These are phyloP conservation scores for Actinomucor elegans DNA, from an alignment of 371 early-diverging fungal genomes.

Conservation along the genomic window DNA sequence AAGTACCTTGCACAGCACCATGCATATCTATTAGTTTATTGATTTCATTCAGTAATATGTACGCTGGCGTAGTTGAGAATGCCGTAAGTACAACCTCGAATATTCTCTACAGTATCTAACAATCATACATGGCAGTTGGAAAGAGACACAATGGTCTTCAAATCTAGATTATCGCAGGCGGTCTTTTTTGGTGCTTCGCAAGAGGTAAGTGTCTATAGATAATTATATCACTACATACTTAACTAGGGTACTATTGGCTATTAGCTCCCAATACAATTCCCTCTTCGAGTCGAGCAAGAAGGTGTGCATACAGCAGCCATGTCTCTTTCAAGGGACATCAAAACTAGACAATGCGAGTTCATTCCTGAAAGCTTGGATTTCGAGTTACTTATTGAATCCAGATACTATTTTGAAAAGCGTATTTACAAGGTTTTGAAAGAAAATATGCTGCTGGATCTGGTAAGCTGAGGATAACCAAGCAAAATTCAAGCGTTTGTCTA, in stretches of 20 bases:
- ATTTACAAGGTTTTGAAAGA: conserved; percentile 5
- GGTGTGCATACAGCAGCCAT: not conserved
- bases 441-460: too few species aligned
- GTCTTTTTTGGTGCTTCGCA: conserved; percentile 13
- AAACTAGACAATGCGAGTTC: not conserved
- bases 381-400: conserved; percentile 2
- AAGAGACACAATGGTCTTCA: conserved; percentile 8
- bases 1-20: too few species aligned
- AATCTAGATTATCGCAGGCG: conserved; percentile 15
- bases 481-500: too few species aligned
- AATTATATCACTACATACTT: too few species aligned
- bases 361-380: not conserved
- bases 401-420: conserved; percentile 13
- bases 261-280: conserved; percentile 7
- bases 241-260: too few species aligned
- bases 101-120: too few species aligned
- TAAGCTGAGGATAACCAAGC: too few species aligned
- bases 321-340: not conserved
- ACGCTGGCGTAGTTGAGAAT: conserved; percentile 3
- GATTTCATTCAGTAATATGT: conserved; percentile 6
- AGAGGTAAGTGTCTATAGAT: conserved; percentile 11
- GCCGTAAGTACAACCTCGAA: not conserved
- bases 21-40: not conserved
- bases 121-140: conserved; percentile 1
- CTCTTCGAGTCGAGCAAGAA: conserved; percentile 7